These are phyloP conservation scores for Candida sanyaensis DNA, from an alignment of 1,139 yeast species.

Conservation along the genomic window DNA sequence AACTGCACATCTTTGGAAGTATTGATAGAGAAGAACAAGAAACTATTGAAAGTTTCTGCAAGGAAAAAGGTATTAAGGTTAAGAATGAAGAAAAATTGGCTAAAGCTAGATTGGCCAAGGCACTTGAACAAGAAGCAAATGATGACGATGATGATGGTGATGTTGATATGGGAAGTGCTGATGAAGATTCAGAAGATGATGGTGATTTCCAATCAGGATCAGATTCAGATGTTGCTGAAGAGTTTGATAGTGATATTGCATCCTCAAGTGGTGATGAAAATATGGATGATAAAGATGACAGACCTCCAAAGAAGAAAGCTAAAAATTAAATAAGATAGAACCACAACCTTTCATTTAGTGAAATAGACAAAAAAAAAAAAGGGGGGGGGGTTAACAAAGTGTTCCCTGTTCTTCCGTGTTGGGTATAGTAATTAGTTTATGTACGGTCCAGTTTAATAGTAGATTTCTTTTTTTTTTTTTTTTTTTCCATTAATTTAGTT, in stretches of 20 bases:
- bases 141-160: slow-evolving; percentile 64
- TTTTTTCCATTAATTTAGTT: background rate
- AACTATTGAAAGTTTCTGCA: slow-evolving; percentile 71
- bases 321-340: slow-evolving; percentile 23
- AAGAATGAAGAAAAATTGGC: slow-evolving; percentile 91
- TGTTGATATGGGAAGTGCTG: slow-evolving; percentile 74
- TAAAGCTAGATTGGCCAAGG: slow-evolving; percentile 75
- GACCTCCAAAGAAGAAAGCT: slow-evolving; percentile 49
- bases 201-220: slow-evolving; percentile 67
- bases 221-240: slow-evolving; percentile 81
- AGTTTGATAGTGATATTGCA: slow-evolving; percentile 57
- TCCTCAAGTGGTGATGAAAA: slow-evolving; percentile 28
- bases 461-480: background rate
- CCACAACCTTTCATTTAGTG: too few relatives aligned
- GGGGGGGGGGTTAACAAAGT: background rate
- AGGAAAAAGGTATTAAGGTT: slow-evolving; percentile 74
- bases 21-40: slow-evolving; percentile 90
- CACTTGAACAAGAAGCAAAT: slow-evolving; percentile 69
- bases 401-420: background rate
- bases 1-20: slow-evolving; percentile 82
- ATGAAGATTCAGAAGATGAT: slow-evolving; percentile 69
- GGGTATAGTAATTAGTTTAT: background rate
- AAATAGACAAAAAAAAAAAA: background rate
- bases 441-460: background rate
- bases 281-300: slow-evolving; percentile 26